Conservation (phyloP, 2,329 filamentous ascomycete genomes). For the Fusarium drepaniforme region DNA sequence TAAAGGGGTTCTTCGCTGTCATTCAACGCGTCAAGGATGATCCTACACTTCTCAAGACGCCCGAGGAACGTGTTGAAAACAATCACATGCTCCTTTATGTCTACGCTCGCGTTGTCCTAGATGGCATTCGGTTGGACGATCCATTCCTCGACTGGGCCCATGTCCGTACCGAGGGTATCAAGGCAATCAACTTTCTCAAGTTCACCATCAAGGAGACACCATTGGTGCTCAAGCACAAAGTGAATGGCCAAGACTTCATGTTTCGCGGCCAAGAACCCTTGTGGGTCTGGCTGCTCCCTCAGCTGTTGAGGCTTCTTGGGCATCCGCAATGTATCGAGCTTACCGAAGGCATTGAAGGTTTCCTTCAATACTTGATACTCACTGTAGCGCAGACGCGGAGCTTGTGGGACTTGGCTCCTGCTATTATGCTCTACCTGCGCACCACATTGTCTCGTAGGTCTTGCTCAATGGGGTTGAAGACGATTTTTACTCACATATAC, state of each 20-base stretch:
- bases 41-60: constrained; percentile 66
- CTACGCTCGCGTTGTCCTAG: constrained; percentile 82
- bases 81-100: constrained; percentile 90
- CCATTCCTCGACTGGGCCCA: constrained; percentile 71
- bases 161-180: constrained; percentile 70
- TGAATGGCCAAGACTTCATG: constrained; percentile 56
- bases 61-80: constrained; percentile 77
- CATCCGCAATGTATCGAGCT: constrained; percentile 62
- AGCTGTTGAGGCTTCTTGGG: constrained; percentile 68
- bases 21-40: constrained; percentile 68
- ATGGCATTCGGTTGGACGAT: constrained; percentile 75
- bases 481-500: background rate
- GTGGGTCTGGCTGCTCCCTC: constrained; percentile 74
- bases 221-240: constrained; percentile 67
- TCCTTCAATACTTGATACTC: constrained; percentile 64
- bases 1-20: constrained; percentile 75
- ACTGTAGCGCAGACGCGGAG: constrained; percentile 56
- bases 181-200: constrained; percentile 83
- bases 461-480: background rate
- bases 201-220: constrained; percentile 83
- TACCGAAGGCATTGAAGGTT: constrained; percentile 62
- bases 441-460: constrained; percentile 60
- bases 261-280: constrained; percentile 70
- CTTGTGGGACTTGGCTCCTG: constrained; percentile 62
- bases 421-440: constrained; percentile 62